These are phyloP conservation scores for Polymyxa betae DNA, from an alignment of 208 protist species.

Conservation along the genomic window DNA sequence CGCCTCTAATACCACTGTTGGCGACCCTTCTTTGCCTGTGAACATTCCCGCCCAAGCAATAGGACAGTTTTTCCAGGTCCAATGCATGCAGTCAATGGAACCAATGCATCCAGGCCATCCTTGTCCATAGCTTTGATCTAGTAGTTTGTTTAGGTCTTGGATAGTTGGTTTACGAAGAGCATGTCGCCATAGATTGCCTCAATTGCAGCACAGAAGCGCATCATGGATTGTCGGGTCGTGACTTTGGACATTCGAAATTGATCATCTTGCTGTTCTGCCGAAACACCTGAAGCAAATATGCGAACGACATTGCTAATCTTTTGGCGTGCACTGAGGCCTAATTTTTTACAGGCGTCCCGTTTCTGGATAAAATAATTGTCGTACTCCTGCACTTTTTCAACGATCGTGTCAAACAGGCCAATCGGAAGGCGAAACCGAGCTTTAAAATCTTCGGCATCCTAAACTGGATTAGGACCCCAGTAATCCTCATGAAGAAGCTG, in stretches of 20 bases:
- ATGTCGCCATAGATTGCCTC: neutral
- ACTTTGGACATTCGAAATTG: neutral
- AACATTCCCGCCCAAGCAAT: neutral
- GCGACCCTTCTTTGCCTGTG: neutral
- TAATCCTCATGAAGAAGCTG: constrained; percentile 3
- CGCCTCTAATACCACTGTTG: neutral
- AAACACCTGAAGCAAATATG: neutral
- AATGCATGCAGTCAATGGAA: neutral
- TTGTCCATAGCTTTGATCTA: neutral
- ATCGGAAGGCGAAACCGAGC: neutral
- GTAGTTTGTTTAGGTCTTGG: neutral
- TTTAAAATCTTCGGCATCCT: constrained; percentile 6
- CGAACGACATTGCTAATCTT: neutral
- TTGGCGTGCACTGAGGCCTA: neutral
- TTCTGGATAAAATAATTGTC: constrained; percentile 21
- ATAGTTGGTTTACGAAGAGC: neutral
- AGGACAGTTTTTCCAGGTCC: neutral
- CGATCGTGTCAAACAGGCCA: neutral
- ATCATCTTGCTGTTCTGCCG: neutral
- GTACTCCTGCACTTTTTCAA: neutral
- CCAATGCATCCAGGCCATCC: constrained; percentile 12
- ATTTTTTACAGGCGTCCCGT: neutral
- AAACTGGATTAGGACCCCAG: constrained; percentile 40
- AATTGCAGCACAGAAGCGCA: neutral
- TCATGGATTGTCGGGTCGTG: neutral